A percentile compares a stretch with the other conserved stretches of the same genome.
Evolutionary conservation across 345 rosid genomes (phyloP).

Genomic region (Camelina neglecta): DNA sequence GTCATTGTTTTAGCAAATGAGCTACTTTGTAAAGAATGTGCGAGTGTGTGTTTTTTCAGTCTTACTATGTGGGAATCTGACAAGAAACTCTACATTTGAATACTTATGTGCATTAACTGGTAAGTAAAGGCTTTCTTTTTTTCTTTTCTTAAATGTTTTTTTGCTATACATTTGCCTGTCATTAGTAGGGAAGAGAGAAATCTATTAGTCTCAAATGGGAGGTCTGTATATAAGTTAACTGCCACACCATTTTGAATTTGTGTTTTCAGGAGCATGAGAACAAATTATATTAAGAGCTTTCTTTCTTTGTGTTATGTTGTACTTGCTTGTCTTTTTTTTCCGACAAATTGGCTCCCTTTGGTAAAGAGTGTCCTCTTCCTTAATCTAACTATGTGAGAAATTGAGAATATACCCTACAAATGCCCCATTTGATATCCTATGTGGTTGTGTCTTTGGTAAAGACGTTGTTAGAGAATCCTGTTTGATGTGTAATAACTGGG

Average conservation of each 20-base stretch:
- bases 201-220: background rate
- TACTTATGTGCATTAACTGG: background rate
- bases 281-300: background rate
- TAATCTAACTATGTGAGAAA: background rate
- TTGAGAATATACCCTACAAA: constrained; percentile 1
- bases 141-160: background rate
- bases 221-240: background rate
- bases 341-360: background rate
- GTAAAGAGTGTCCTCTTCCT: background rate
- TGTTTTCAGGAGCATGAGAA: background rate
- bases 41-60: background rate
- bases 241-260: background rate
- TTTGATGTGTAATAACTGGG: background rate
- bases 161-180: background rate
- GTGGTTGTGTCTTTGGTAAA: background rate
- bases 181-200: background rate
- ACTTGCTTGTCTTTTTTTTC: background rate
- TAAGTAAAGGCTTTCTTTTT: background rate
- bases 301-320: background rate
- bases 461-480: background rate
- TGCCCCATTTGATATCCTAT: background rate
- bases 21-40: background rate
- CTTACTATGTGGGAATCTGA: background rate
- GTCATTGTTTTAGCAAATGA: background rate
- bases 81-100: background rate